Evolutionary conservation across 202 grass and related monocot species (phyloP), one percentile per base, ranked within the genome.

Genomic region (Brachypodium distachyon): DNA sequence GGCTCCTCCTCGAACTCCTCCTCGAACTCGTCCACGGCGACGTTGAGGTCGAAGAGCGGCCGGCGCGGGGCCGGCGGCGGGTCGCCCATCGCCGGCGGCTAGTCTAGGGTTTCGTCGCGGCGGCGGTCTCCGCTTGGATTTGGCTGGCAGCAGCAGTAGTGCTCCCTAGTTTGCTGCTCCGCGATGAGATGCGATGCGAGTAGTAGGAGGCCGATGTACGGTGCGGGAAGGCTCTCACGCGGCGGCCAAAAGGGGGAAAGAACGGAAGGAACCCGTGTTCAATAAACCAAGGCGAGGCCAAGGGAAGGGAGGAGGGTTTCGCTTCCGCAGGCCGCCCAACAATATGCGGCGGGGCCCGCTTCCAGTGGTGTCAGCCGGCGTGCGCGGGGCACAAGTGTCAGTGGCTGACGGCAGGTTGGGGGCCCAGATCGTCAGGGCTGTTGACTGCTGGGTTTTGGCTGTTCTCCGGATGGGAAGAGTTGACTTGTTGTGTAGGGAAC

Each of bases 11-110:
- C 72, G 69, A 11, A 56, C 48, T 33, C 75, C 56, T 78, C 78
- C 81, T 85, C 82, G 33, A 77, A 33, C 28, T 79, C 82, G 12
- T 78, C 70, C 39, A 65, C 72, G 63, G 86, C 76, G 39, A 88
- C 49, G 86, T 84, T 88, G 63, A 88, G 86, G 70, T 88, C 86
- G 71, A 88, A 88, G 18, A 84, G 81, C 46, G 83, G 83, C 17
- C 31, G 22, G 63, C 71, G 76, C 21, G 43, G 63, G 47, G 54
- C 43, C 21, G 31, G 71, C 71, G 55, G 32, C 13, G 55, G 72
- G 4, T 64, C 70, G 9, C 13, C 79, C 85, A 87, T 87, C 53
- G 32, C 80, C 69, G 81, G 22, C 52, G 70, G 53, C 47, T 4
- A 55, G 4, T 12, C 77, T 84, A 88, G 86, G 86, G 86, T 88